Conservation (phyloP, 345 rosid species). For the Conringia planisiliqua region DNA sequence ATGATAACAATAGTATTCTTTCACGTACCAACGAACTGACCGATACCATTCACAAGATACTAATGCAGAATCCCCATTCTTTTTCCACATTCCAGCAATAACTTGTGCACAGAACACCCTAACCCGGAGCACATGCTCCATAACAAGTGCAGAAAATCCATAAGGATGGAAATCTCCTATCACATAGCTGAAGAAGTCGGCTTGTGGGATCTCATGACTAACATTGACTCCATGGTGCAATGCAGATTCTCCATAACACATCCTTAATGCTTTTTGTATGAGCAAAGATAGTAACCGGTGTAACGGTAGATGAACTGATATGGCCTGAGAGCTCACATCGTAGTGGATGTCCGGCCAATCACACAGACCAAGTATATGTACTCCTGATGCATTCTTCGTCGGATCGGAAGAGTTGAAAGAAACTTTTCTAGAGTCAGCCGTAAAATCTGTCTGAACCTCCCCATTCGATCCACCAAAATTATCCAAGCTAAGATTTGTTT, state of each 20-base stretch:
- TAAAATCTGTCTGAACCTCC: constrained; percentile 30
- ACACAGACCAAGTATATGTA: constrained; percentile 46
- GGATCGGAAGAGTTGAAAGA: constrained; percentile 33
- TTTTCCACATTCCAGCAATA: constrained; percentile 95
- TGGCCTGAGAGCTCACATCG: constrained; percentile 77
- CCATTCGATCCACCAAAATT: constrained; percentile 34
- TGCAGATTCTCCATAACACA: constrained; percentile 59
- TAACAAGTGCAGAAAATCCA: constrained; percentile 78
- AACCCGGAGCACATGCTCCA: constrained; percentile 89
- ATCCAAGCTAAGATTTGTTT: constrained; percentile 37
- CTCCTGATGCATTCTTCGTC: constrained; percentile 33
- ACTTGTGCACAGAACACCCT: constrained; percentile 92
- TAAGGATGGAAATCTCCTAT: constrained; percentile 60
- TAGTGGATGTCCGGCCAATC: constrained; percentile 70
- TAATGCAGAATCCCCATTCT: constrained; percentile 77
- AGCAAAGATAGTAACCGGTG: constrained; percentile 79
- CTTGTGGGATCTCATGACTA: constrained; percentile 32
- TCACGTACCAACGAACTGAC: constrained; percentile 72
- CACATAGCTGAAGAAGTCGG: constrained; percentile 64
- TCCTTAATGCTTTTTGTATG: constrained; percentile 62
- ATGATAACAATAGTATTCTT: constrained; percentile 2
- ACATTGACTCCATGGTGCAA: constrained; percentile 21
- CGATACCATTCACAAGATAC: constrained; percentile 74
- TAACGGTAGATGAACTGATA: constrained; percentile 80
- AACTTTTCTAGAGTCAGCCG: constrained; percentile 33